Evolutionary conservation across 2,329 filamentous ascomycete genomes (phyloP).

Genomic region (Calonectria fujianensis): DNA sequence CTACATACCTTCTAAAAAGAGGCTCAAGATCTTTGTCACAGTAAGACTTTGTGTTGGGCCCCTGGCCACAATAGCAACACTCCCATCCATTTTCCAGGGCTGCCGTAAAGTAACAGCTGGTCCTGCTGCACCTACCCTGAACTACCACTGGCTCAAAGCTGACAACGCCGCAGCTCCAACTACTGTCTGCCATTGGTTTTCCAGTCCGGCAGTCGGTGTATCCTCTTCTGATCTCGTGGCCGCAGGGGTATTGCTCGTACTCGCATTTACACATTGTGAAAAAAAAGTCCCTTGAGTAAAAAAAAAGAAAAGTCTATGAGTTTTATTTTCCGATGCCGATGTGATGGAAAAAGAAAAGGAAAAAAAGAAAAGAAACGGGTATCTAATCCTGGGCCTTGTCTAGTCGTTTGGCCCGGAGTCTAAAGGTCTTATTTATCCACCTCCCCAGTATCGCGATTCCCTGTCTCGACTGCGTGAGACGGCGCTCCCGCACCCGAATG

Average conservation of each 20-base stretch:
- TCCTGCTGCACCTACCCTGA: constrained; percentile 31
- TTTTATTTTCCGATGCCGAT: not conserved
- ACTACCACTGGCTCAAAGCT: constrained; percentile 39
- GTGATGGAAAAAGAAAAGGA: not conserved
- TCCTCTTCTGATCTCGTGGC: constrained; percentile 47
- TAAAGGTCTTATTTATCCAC: not conserved
- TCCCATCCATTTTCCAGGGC: constrained; percentile 46
- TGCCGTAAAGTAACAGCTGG: constrained; percentile 42
- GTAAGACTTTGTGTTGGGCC: not conserved
- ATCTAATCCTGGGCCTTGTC: not conserved
- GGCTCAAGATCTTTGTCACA: not conserved
- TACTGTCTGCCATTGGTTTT: constrained; percentile 43
- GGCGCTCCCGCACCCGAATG: not conserved
- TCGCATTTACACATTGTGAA: constrained; percentile 50
- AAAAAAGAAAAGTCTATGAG: not conserved
- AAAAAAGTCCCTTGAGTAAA: not conserved
- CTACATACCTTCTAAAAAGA: not conserved
- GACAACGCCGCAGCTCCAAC: constrained; percentile 45
- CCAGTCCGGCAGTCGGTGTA: constrained; percentile 48
- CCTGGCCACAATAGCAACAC: constrained; percentile 45
- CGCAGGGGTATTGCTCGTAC: constrained; percentile 43
- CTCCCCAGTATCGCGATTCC: constrained; percentile 12
- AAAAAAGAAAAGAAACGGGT: not conserved
- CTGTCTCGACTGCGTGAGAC: not conserved
- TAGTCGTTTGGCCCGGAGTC: too few relatives aligned